phyloP scores from a whole-genome alignment of 441 rosid species.

The Isatis lusitanica region DNA sequence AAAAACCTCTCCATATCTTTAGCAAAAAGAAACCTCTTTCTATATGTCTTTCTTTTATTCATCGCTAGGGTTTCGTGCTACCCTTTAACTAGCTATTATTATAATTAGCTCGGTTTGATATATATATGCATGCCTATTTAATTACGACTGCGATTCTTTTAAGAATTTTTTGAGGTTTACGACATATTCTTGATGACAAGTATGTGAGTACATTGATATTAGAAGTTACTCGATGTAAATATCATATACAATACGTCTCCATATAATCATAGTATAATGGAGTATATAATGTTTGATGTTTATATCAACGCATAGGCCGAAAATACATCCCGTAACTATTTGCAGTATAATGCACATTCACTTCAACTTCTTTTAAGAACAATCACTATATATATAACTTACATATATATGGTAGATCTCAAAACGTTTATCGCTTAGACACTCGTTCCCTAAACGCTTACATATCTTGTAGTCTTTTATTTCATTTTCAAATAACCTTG shows the following conservation, averaged over 20 bases:
- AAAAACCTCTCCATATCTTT: not conserved
- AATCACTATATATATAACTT: not conserved
- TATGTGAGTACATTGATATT: not conserved
- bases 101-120: constrained; percentile 16
- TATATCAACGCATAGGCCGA: not conserved
- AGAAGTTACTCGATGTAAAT: not conserved
- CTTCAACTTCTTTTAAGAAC: not conserved
- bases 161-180: constrained; percentile 12
- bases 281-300: not conserved
- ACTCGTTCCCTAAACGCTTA: not conserved
- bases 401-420: constrained; percentile 1
- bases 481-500: not conserved
- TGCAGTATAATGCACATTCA: not conserved
- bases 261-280: not conserved
- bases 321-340: not conserved
- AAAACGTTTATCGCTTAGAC: not conserved
- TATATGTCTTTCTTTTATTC: constrained; percentile 22
- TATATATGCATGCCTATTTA: not conserved
- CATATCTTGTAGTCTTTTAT: not conserved
- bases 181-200: constrained; percentile 17
- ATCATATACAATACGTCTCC: not conserved
- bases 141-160: constrained; percentile 3
- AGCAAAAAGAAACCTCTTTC: not conserved
- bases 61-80: constrained; percentile 32
- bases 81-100: constrained; percentile 1